phyloP scores from a whole-genome alignment of 1,139 yeast species.

The Yamadazyma sp. region DNA sequence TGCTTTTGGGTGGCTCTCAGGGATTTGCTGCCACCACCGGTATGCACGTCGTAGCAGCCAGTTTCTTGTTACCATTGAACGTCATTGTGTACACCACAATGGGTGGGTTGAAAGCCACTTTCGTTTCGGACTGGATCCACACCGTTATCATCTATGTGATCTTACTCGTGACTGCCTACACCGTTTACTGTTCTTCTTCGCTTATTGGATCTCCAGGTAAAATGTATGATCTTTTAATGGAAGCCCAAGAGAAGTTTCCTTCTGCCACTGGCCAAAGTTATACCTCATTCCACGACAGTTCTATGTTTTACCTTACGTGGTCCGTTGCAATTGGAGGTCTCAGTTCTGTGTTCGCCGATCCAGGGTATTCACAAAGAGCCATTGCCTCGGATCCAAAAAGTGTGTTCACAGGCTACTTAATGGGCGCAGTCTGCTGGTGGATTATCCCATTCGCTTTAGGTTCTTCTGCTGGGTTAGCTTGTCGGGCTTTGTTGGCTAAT shows the following conservation, averaged over 20 bases:
- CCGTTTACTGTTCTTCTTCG: conserved; percentile 36
- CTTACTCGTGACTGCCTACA: conserved; percentile 38
- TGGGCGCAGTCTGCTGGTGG: conserved; percentile 44
- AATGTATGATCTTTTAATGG: conserved; percentile 44
- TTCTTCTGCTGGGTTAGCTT: conserved; percentile 33
- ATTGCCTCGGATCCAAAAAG: conserved; percentile 37
- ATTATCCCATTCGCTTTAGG: conserved; percentile 39
- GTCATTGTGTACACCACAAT: conserved; percentile 47
- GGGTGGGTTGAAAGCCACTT: conserved; percentile 49
- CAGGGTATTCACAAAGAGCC: conserved; percentile 42
- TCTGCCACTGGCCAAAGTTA: conserved; percentile 16
- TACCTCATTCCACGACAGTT: conserved; percentile 14
- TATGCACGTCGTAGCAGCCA: conserved; percentile 20
- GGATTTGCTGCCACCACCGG: conserved; percentile 20
- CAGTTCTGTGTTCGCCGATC: conserved; percentile 41
- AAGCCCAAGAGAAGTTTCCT: conserved; percentile 14
- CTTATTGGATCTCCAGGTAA: conserved; percentile 47
- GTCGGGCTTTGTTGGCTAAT: conserved; percentile 31
- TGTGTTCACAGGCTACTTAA: conserved; percentile 33
- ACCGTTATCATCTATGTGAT: conserved; percentile 36
- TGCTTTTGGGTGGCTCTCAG: conserved; percentile 20
- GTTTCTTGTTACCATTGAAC: conserved; percentile 49
- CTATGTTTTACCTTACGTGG: conserved; percentile 23
- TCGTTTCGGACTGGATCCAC: conserved; percentile 47
- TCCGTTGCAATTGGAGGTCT: conserved; percentile 30